These are phyloP conservation scores for Hemisphaericaspora xylofermentans DNA, from an alignment of 1,139 yeast genomes.

Conservation along the genomic window DNA sequence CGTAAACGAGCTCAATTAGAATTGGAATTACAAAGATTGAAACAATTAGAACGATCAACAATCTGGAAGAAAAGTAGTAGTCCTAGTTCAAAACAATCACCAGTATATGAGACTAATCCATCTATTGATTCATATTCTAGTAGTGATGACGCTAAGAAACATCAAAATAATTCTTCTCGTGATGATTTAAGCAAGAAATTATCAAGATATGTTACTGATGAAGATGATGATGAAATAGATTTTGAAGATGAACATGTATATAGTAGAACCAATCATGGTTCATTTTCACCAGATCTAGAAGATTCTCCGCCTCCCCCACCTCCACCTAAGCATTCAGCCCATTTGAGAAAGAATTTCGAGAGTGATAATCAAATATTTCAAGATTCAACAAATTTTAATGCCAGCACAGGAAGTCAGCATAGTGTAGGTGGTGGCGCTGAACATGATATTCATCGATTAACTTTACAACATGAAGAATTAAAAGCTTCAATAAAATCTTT, in stretches of 20 bases:
- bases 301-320: constrained; percentile 52
- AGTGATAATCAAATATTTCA: constrained; percentile 1
- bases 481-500: constrained; percentile 44
- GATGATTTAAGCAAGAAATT: constrained; percentile 42
- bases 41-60: constrained; percentile 29
- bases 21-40: constrained; percentile 38
- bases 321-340: constrained; percentile 40
- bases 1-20: constrained; percentile 41
- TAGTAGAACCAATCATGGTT: neutral
- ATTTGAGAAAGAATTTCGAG: constrained; percentile 9
- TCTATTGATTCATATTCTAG: constrained; percentile 35
- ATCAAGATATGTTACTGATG: constrained; percentile 28
- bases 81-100: constrained; percentile 5
- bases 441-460: constrained; percentile 15
- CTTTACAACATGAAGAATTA: constrained; percentile 39
- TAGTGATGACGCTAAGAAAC: constrained; percentile 38
- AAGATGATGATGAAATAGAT: constrained; percentile 22
- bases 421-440: no score
- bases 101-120: constrained; percentile 8
- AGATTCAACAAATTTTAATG: neutral
- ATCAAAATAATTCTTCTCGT: constrained; percentile 27
- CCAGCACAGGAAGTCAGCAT: neutral
- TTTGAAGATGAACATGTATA: constrained; percentile 9
- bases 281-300: constrained; percentile 9
- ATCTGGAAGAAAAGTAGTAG: constrained; percentile 4